Conservation (phyloP, 108 stramenopile genomes). For the Pseudonitzschia pungens region DNA sequence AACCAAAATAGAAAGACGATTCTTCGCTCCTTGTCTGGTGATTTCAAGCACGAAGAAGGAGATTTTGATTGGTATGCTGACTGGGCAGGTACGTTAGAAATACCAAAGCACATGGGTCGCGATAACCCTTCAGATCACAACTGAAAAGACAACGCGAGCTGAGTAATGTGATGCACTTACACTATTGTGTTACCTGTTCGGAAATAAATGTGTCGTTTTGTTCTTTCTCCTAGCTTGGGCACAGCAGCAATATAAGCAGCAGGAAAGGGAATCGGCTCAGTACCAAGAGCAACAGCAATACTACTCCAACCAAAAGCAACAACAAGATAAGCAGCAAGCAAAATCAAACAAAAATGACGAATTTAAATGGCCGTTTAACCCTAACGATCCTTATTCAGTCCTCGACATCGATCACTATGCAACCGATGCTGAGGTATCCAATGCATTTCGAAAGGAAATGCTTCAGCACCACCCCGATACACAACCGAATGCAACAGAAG, state of each 20-base stretch:
- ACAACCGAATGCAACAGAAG: constrained; percentile 60
- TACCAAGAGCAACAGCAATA: constrained; percentile 47
- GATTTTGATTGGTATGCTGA: constrained; percentile 73
- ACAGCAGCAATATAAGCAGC: constrained; percentile 62
- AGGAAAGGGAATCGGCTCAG: constrained; percentile 46
- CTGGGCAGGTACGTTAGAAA: constrained; percentile 53
- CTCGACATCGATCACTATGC: constrained; percentile 57
- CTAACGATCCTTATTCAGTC: constrained; percentile 78
- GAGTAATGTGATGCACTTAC: background rate
- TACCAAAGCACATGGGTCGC: background rate
- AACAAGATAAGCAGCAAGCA: constrained; percentile 42
- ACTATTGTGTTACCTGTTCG: background rate
- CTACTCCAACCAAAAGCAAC: constrained; percentile 33
- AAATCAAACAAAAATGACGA: constrained; percentile 32
- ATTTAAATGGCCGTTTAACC: constrained; percentile 80
- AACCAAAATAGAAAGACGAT: constrained; percentile 47
- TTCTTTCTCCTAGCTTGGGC: constrained; percentile 49
- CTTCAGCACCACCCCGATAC: constrained; percentile 76
- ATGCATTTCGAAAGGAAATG: constrained; percentile 83
- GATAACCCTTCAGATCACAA: background rate
- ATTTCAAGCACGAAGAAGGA: constrained; percentile 49
- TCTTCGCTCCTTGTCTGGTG: constrained; percentile 52
- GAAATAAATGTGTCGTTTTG: background rate
- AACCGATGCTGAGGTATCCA: constrained; percentile 70
- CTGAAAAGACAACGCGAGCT: background rate